These are phyloP conservation scores for Sorghum bicolor DNA, from an alignment of 176 grass and related monocot species.

Conservation along the genomic window DNA sequence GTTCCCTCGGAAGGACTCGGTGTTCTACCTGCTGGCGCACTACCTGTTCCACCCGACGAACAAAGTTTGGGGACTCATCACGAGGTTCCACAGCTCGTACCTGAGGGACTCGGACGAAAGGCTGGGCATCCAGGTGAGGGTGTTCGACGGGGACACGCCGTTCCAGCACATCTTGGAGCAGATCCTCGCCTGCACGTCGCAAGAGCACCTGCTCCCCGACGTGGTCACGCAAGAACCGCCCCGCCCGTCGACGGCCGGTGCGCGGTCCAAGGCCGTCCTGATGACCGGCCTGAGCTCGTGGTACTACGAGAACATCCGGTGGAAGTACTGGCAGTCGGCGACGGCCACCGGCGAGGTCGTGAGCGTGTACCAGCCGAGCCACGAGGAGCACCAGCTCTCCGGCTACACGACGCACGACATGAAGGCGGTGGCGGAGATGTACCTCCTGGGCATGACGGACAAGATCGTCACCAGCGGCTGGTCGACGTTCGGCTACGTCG, in stretches of 20 bases:
- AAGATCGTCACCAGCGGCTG: constrained; percentile 46
- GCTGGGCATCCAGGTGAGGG: constrained; percentile 54
- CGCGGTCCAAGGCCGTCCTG: constrained; percentile 12
- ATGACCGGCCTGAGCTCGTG: constrained; percentile 42
- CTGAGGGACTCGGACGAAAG: constrained; percentile 20
- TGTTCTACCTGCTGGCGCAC: constrained; percentile 55
- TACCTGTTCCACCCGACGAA: constrained; percentile 66
- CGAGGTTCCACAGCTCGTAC: constrained; percentile 54
- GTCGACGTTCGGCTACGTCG: constrained; percentile 57
- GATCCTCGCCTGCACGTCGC: constrained; percentile 43
- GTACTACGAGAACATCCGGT: constrained; percentile 62
- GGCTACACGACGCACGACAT: constrained; percentile 50
- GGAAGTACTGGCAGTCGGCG: constrained; percentile 48
- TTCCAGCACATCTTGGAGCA: constrained; percentile 43
- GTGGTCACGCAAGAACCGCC: neutral
- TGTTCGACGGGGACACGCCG: constrained; percentile 47
- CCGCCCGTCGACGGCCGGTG: neutral
- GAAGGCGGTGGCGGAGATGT: constrained; percentile 68
- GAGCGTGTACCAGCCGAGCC: constrained; percentile 65
- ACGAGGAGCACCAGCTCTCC: constrained; percentile 51
- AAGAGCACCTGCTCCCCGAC: constrained; percentile 29
- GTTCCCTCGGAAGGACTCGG: constrained; percentile 49
- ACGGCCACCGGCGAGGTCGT: constrained; percentile 48
- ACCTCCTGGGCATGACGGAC: constrained; percentile 49
- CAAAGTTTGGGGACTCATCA: constrained; percentile 57